Base-by-base conservation (phyloP, 225 moss, liverwort and hornwort genomes). In the Marchantia polymorpha region DNA sequence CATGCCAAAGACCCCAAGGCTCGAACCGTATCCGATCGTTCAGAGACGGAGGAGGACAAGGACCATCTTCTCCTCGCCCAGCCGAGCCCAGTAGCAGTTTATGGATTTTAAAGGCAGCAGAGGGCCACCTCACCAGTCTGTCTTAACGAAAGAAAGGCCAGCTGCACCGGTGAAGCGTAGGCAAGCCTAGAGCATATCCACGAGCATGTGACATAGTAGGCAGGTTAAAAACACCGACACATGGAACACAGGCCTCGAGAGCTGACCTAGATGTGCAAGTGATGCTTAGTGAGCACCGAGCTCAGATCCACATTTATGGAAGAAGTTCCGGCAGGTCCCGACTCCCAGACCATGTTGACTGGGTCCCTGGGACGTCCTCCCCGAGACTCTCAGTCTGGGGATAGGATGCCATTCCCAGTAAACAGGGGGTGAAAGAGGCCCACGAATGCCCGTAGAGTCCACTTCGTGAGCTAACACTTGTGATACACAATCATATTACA, bases 141-240 rank as follows among this genome's bases (percentile, higher is more conserved):
- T 29, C 65, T 58, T 58, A 20, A 65, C 65, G 29, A 14, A 65
- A 20, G 12, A 65, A 65, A 65, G 29, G 65, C 65, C 65, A 65
- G 27, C 65, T 26, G 65, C 65, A 65, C 65, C 65, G 65, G 65
- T 65, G 65, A 65, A 65, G 65, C 65, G 27, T 65, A 65, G 17
- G 65, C 65, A 13, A 65, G 65, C 19, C 65, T 65, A 65, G 65
- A 10, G 29, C 29, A 65, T 65, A 65, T 65, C 29, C 29, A 61
- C 11, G 27, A 65, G 12, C 65, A 65, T 65, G 65, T 29, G 65
- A 65, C 15, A 65, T 65, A 26, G 65, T 27, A 65, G 27, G 27
- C 65, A 65, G 65, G 29, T 65, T 10, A 26, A 10, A 65, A 65
- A 65, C 65, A 65, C 65, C 27, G 65, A 65, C 65, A 65, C 65